phyloP scores from a whole-genome alignment of 2,329 filamentous ascomycete genomes.

The Ophiostoma sp. region DNA sequence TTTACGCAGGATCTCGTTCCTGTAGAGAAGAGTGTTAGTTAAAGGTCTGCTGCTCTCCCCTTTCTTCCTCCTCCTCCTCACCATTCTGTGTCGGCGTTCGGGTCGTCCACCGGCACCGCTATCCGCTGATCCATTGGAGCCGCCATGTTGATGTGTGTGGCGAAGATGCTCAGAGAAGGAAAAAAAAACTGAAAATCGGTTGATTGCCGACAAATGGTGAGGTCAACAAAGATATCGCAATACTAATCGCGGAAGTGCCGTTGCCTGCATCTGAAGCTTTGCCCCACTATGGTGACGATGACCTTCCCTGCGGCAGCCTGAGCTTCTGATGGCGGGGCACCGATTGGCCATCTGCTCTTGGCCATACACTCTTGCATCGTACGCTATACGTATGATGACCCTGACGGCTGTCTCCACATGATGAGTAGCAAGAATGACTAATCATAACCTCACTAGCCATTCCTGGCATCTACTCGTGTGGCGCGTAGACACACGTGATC shows the following conservation, averaged over 20 bases:
- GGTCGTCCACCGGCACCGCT: slow-evolving; percentile 83
- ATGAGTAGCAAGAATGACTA: not conserved
- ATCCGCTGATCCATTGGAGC: slow-evolving; percentile 60
- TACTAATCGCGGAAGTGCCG: not conserved
- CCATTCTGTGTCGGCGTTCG: slow-evolving; percentile 98
- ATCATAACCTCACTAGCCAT: not conserved
- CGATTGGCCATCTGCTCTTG: not conserved
- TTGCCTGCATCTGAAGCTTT: not conserved
- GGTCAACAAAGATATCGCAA: not conserved
- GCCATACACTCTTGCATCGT: not conserved
- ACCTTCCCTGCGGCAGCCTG: slow-evolving; percentile 5
- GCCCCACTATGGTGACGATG: slow-evolving; percentile 15
- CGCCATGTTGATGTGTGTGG: slow-evolving; percentile 44
- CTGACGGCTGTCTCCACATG: not conserved
- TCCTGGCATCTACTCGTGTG: slow-evolving; percentile 4
- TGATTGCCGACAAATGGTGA: not conserved
- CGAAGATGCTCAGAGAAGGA: not conserved
- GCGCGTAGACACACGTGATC: not conserved
- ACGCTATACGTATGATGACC: not conserved
- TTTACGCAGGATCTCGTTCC: slow-evolving; percentile 97
- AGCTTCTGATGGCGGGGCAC: slow-evolving; percentile 5
- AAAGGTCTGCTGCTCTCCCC: not conserved
- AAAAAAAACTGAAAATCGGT: no score
- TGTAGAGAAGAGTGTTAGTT: slow-evolving; percentile 36
- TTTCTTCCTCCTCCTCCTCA: slow-evolving; percentile 36